A percentile compares a stretch with the other conserved stretches of the same genome.
These are phyloP conservation scores for Tricholoma sp. DNA, from an alignment of 768 basidiomycete genomes.

Conservation along the genomic window DNA sequence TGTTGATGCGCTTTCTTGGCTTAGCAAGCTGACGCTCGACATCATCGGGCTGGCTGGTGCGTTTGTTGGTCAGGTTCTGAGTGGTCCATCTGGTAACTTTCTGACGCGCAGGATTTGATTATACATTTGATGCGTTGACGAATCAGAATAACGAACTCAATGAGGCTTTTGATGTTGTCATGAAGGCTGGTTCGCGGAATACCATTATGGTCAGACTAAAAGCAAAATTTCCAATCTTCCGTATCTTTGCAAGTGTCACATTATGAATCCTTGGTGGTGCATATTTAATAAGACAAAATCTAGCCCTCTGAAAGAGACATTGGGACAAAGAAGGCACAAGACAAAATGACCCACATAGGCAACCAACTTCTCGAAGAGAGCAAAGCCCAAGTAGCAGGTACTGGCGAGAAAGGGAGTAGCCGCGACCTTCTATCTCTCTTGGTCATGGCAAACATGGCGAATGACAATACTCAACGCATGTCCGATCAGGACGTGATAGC, in stretches of 20 bases:
- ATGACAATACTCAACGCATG: constrained; percentile 24
- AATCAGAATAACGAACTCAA: constrained; percentile 39
- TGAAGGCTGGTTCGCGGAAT: constrained; percentile 30
- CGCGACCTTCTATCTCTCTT: constrained; percentile 42
- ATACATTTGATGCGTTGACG: constrained; percentile 20
- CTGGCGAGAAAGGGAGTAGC: constrained; percentile 8
- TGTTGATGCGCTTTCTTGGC: constrained; percentile 60
- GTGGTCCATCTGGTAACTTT: constrained; percentile 15
- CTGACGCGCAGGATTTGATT: constrained; percentile 23
- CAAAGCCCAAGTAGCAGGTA: constrained; percentile 22
- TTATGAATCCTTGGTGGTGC: background rate
- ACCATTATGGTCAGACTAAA: constrained; percentile 18
- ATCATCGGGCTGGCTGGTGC: constrained; percentile 68
- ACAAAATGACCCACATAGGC: constrained; percentile 35
- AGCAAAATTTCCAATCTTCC: constrained; percentile 25
- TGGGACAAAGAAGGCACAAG: constrained; percentile 17
- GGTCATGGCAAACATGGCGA: constrained; percentile 49
- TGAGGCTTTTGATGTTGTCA: constrained; percentile 41
- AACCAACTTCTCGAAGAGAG: constrained; percentile 32
- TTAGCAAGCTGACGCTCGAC: constrained; percentile 67
- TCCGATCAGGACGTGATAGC: constrained; percentile 15
- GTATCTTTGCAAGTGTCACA: constrained; percentile 22
- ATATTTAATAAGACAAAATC: background rate
- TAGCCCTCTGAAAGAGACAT: constrained; percentile 14
- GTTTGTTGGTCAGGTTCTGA: constrained; percentile 26